A percentile compares a stretch with the other conserved stretches of the same genome.
Evolutionary conservation across 441 rosid genomes (phyloP).

Genomic region (Hura crepitans): DNA sequence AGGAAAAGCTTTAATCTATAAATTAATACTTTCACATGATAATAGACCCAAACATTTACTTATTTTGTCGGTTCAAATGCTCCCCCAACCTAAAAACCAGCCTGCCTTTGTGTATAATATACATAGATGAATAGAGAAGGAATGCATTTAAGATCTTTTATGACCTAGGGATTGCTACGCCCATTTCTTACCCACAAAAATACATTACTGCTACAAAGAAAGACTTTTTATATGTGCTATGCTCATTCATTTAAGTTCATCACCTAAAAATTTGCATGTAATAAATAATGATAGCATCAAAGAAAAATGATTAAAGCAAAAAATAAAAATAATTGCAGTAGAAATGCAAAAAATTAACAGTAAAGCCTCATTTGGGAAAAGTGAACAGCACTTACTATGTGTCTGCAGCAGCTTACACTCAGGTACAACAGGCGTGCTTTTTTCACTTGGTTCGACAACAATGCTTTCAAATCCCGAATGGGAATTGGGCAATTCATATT

Average conservation of each 20-base stretch:
- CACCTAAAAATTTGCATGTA: background rate
- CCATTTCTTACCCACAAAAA: background rate
- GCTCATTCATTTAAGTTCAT: background rate
- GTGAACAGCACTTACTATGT: slow-evolving; percentile 34
- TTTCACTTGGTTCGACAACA: slow-evolving; percentile 50
- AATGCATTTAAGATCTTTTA: background rate
- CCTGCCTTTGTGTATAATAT: background rate
- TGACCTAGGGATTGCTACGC: background rate
- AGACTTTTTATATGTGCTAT: too few relatives aligned
- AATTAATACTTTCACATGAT: too few relatives aligned
- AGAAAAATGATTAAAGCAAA: background rate
- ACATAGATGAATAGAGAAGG: too few relatives aligned
- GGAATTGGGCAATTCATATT: slow-evolving; percentile 33
- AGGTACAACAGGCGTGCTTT: slow-evolving; percentile 20
- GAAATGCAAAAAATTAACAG: slow-evolving; percentile 5
- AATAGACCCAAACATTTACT: too few relatives aligned
- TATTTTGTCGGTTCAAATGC: too few relatives aligned
- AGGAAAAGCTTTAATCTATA: background rate
- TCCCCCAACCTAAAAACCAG: too few relatives aligned
- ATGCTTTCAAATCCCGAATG: slow-evolving; percentile 44
- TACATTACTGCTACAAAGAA: background rate
- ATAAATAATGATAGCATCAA: background rate
- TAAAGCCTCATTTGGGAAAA: slow-evolving; percentile 7
- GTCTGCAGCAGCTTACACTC: slow-evolving; percentile 19
- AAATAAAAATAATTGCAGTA: background rate